These are phyloP conservation scores for Globisporangium echinulatum DNA, from an alignment of 352 stramenopile species.

Conservation along the genomic window DNA sequence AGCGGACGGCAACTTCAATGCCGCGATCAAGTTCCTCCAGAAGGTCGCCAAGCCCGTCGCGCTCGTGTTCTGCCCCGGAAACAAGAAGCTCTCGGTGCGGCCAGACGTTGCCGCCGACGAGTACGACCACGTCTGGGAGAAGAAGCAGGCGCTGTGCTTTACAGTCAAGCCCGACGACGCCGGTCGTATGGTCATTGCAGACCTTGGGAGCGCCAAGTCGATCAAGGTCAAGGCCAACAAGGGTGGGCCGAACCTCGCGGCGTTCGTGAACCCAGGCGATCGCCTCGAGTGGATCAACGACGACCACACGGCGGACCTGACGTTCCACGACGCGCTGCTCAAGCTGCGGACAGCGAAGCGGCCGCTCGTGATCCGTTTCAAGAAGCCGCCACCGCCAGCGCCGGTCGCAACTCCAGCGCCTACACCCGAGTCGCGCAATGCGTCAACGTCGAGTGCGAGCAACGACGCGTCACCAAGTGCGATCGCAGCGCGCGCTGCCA, in stretches of 20 bases:
- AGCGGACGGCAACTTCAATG: slow-evolving; percentile 82
- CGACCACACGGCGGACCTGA: slow-evolving; percentile 57
- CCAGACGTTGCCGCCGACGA: slow-evolving; percentile 63
- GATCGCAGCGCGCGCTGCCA: not conserved
- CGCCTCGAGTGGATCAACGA: slow-evolving; percentile 82
- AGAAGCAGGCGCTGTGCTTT: slow-evolving; percentile 83
- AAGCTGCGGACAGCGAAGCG: slow-evolving; percentile 81
- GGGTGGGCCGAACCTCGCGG: slow-evolving; percentile 41
- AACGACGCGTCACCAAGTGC: slow-evolving; percentile 6
- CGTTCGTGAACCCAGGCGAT: slow-evolving; percentile 56
- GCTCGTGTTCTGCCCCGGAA: slow-evolving; percentile 77
- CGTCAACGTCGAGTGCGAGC: slow-evolving; percentile 14
- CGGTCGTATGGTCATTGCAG: slow-evolving; percentile 71
- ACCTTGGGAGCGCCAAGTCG: slow-evolving; percentile 80
- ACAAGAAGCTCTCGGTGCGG: slow-evolving; percentile 70
- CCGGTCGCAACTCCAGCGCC: slow-evolving; percentile 14
- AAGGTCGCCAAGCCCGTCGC: slow-evolving; percentile 83
- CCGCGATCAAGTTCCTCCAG: slow-evolving; percentile 85
- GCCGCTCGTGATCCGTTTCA: slow-evolving; percentile 80
- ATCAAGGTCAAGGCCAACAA: slow-evolving; percentile 83
- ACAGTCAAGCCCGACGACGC: slow-evolving; percentile 63
- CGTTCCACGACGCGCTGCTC: slow-evolving; percentile 78
- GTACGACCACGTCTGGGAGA: slow-evolving; percentile 86
- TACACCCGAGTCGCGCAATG: not conserved
- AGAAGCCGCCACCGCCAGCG: slow-evolving; percentile 43